phyloP scores from a whole-genome alignment of 2,329 filamentous ascomycete genomes.

The Fusarium transvaalense region DNA sequence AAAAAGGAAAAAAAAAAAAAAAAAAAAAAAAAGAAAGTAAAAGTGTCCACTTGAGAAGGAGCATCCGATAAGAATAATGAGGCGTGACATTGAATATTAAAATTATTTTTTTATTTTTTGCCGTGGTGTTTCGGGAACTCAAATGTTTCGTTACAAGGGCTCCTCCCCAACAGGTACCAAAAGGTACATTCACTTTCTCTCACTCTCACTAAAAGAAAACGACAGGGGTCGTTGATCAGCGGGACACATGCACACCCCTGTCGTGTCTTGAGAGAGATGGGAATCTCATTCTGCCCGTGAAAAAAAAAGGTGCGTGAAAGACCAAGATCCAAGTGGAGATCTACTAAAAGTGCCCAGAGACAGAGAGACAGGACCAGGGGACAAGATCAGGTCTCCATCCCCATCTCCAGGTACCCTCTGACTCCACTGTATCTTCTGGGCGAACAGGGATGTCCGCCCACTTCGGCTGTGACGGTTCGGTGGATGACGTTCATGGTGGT shows the following conservation, averaged over 20 bases:
- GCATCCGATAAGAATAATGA: constrained; percentile 4
- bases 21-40: background rate
- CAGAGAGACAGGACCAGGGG: constrained; percentile 22
- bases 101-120: background rate
- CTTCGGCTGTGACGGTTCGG: constrained; percentile 40
- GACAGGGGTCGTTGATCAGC: constrained; percentile 41
- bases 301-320: constrained; percentile 34
- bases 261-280: constrained; percentile 26
- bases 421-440: constrained; percentile 15
- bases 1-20: background rate
- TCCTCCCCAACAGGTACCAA: constrained; percentile 29
- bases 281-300: constrained; percentile 11
- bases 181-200: constrained; percentile 24
- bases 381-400: constrained; percentile 22
- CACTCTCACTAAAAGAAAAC: background rate
- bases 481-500: constrained; percentile 40
- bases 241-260: constrained; percentile 38
- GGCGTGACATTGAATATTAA: constrained; percentile 2
- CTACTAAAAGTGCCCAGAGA: constrained; percentile 2
- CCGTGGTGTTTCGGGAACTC: background rate
- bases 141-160: constrained; percentile 19
- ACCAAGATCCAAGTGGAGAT: constrained; percentile 36
- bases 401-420: constrained; percentile 11
- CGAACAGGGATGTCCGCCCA: constrained; percentile 23
- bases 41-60: constrained; percentile 14